phyloP scores from a whole-genome alignment of 805 yeast genomes.

The Metschnikowia dekortorum region DNA sequence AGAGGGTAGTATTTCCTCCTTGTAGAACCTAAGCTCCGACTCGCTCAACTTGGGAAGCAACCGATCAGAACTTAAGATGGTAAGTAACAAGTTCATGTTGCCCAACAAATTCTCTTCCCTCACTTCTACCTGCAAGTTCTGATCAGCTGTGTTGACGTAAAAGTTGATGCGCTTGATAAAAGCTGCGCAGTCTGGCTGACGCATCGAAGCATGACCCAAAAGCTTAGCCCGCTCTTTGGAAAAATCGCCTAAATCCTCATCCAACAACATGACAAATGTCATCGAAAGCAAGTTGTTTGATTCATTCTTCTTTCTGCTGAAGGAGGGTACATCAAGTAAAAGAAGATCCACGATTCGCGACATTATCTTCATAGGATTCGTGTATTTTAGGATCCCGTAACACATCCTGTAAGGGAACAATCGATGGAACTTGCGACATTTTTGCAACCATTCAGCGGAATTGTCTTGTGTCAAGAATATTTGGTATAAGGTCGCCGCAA shows the following conservation, averaged over 20 bases:
- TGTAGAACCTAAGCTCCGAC: conserved; percentile 2
- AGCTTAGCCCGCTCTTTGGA: conserved; percentile 46
- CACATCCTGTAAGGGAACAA: conserved; percentile 78
- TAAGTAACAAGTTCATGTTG: conserved; percentile 59
- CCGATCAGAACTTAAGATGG: conserved; percentile 30
- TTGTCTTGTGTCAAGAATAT: conserved; percentile 76
- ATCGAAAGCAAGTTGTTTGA: conserved; percentile 55
- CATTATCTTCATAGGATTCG: conserved; percentile 84
- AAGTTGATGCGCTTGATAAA: conserved; percentile 36
- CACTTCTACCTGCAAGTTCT: conserved; percentile 30
- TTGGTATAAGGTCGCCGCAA: conserved; percentile 81
- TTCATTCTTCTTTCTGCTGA: conserved; percentile 15
- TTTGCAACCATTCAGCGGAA: conserved; percentile 69
- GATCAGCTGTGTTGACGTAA: conserved; percentile 49
- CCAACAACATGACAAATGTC: conserved; percentile 64
- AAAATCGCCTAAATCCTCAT: conserved; percentile 66
- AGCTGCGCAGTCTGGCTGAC: conserved; percentile 26
- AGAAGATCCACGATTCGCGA: conserved; percentile 76
- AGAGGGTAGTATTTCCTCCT: conserved; percentile 16
- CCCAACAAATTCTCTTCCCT: conserved; percentile 69
- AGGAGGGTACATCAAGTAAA: conserved; percentile 46
- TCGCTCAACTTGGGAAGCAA: conserved; percentile 19
- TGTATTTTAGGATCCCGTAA: conserved; percentile 69
- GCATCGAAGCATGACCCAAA: conserved; percentile 37
- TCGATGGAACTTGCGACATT: conserved; percentile 65